Evolutionary conservation across 495 filamentous ascomycete genomes (phyloP).

Genomic region (Staphylotrichum longicolle): DNA sequence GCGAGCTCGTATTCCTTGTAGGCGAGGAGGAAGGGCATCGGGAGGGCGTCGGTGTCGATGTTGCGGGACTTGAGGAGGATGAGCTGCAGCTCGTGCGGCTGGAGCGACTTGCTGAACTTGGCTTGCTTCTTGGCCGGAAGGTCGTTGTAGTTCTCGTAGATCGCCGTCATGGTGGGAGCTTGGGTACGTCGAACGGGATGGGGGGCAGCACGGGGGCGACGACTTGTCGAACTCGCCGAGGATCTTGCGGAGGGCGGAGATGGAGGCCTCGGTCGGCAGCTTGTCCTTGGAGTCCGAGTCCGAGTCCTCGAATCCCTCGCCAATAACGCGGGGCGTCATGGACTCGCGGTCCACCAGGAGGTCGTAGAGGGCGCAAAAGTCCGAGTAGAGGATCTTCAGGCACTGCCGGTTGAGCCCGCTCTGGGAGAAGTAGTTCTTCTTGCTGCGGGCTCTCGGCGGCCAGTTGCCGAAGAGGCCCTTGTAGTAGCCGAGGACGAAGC

Average conservation of each 20-base stretch:
- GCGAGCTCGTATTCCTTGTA: constrained; percentile 84
- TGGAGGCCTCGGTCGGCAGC: constrained; percentile 42
- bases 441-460: constrained; percentile 87
- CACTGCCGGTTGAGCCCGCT: constrained; percentile 81
- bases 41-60: constrained; percentile 57
- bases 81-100: constrained; percentile 70
- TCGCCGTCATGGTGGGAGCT: constrained; percentile 61
- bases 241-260: constrained; percentile 63
- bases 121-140: constrained; percentile 70
- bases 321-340: constrained; percentile 56
- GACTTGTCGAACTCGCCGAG: constrained; percentile 84
- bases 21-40: constrained; percentile 65
- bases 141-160: constrained; percentile 58
- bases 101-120: constrained; percentile 61
- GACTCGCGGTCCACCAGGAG: constrained; percentile 74
- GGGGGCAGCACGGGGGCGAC: constrained; percentile 82
- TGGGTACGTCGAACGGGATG: constrained; percentile 86
- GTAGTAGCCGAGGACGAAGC: constrained; percentile 72
- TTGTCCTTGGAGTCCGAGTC: constrained; percentile 21
- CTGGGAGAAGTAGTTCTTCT: constrained; percentile 88
- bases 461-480: constrained; percentile 83
- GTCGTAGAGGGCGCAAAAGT: constrained; percentile 85
- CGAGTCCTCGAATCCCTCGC: constrained; percentile 45
- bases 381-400: constrained; percentile 76
- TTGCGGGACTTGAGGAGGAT: constrained; percentile 77